phyloP scores from a whole-genome alignment of 768 basidiomycete species.

The Russula sp. region DNA sequence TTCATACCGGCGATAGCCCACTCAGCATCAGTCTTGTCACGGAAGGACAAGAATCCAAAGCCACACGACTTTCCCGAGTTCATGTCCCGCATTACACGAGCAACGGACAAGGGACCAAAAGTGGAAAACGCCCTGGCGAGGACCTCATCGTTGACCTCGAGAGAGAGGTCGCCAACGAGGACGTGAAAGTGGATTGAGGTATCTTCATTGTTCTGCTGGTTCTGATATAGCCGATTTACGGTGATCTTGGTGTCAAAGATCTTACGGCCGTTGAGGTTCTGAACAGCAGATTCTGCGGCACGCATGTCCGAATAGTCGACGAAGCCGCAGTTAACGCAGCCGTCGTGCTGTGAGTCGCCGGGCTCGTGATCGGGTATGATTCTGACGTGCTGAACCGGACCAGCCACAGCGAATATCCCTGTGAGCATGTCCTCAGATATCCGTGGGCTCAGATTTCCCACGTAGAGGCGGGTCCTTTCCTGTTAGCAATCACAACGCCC shows the following conservation, averaged over 20 bases:
- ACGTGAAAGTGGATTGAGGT: constrained; percentile 97
- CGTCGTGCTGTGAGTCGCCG: constrained; percentile 99
- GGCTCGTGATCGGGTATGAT: constrained; percentile 98
- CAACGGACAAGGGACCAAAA: constrained; percentile 94
- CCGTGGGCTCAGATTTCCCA: constrained; percentile 94
- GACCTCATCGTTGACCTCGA: constrained; percentile 97
- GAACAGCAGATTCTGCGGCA: constrained; percentile 94
- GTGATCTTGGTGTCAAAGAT: constrained; percentile 99
- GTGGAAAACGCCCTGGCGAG: constrained; percentile 95
- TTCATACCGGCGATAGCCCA: constrained; percentile 99
- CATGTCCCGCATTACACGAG: constrained; percentile 99
- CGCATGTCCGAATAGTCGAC: constrained; percentile 99
- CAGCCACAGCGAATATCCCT: constrained; percentile 94
- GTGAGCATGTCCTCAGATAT: constrained; percentile 99
- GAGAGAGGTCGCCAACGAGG: constrained; percentile 98
- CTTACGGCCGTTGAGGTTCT: constrained; percentile 97
- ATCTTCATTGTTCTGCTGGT: constrained; percentile 97
- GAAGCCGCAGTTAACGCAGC: constrained; percentile 98
- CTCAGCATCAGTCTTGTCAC: constrained; percentile 98
- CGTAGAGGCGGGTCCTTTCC: constrained; percentile 95
- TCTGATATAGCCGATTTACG: constrained; percentile 99
- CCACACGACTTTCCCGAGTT: constrained; percentile 97
- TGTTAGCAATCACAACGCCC: constrained; percentile 29
- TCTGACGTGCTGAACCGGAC: constrained; percentile 97
- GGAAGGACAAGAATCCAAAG: constrained; percentile 96